Evolutionary conservation across 441 rosid species (phyloP), one percentile per base, ranked within the genome.

Genomic region (Corymbia calophylla): DNA sequence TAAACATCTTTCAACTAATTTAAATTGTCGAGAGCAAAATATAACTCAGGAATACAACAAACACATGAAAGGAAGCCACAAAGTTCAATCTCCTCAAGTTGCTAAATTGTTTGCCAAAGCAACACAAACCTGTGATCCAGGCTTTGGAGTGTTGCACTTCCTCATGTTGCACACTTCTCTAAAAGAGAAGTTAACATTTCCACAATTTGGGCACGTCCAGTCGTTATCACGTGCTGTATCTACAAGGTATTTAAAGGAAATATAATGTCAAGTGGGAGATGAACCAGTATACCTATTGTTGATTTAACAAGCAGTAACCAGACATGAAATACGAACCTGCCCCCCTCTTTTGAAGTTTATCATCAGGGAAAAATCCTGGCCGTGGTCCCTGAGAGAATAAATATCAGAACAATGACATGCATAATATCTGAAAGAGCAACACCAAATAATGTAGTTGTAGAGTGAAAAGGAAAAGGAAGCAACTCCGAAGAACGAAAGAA

Each of bases 201-300:
- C 99, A 92, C 99, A 98, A 91, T 97, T 97, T 11, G 99, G 99
- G 92, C 99, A 98, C 32, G 96, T 92, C 99, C 99, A 98, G 93
- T 97, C 99, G 93, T 96, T 96, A 92, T 98, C 99, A 31, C 98
- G 97, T 16, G 97, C 87, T 56, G 95, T 93, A 93, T 97, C 99
- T 98, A 88, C 86, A 86, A 89, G 81, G 51, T 13, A 55, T 87
- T 91, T 77, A 51, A 70, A 88, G 77, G 60, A 77, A 62, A 87
- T 87, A 68, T 29, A 35, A 54, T 15, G 87, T 53, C 87, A 53
- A 53, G 90, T 54, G 60, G 84, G 77, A 80, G 44, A 80, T 3
- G 64, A 39, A 87, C 44, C 32, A 32, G 44, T 23, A n/a, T 68
- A 47, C 87, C 48, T 49, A n/a, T 84, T 86, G 35, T 51, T 53